Percentiles rank a stretch among this genome's conserved stretches.
phyloP scores from a whole-genome alignment of 192 early-diverging fungal species.

The Funneliformis geosporum region DNA sequence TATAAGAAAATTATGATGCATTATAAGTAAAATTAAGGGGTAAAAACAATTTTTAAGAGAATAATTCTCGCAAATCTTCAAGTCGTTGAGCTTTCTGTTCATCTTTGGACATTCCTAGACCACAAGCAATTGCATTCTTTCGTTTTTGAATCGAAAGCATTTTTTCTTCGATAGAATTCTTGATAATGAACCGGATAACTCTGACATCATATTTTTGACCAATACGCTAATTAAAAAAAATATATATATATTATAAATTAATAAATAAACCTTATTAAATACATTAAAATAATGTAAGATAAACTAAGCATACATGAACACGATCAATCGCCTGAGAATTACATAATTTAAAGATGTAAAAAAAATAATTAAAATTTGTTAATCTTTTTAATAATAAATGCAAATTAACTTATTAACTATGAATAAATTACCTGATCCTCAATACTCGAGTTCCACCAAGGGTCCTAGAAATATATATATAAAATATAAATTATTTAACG shows the following conservation, averaged over 20 bases:
- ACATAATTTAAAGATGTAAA: background rate
- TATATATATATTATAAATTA: background rate
- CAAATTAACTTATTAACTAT: background rate
- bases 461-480: conserved; percentile 50
- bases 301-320: conserved; percentile 53
- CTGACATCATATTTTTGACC: conserved; percentile 67
- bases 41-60: conserved; percentile 39
- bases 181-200: conserved; percentile 68
- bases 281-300: background rate
- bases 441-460: conserved; percentile 79
- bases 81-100: conserved; percentile 45
- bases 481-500: too few relatives aligned
- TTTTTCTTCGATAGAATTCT: conserved; percentile 81
- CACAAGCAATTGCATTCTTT: conserved; percentile 65
- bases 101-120: conserved; percentile 50
- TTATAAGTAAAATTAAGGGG: background rate
- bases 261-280: too few relatives aligned
- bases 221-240: conserved; percentile 46
- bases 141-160: conserved; percentile 78
- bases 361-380: background rate
- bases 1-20: background rate
- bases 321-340: conserved; percentile 76
- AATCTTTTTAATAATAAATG: background rate
- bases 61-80: conserved; percentile 50
- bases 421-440: conserved; percentile 40